These are phyloP conservation scores for Sporothrix sp. DNA, from an alignment of 2,329 filamentous ascomycete species.

Conservation along the genomic window DNA sequence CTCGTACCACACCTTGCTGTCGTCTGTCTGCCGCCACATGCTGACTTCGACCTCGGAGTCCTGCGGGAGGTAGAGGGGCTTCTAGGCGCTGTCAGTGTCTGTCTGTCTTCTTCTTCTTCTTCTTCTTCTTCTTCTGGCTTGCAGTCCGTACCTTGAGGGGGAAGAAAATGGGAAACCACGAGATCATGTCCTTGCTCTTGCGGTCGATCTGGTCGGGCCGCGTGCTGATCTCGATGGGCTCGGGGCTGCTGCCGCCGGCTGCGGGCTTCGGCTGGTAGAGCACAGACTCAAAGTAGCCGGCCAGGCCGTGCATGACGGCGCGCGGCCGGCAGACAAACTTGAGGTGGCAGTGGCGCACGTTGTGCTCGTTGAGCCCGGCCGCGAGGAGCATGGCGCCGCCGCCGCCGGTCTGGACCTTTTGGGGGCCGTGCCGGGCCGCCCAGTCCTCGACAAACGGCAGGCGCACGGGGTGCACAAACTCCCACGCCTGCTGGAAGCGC, in stretches of 20 bases:
- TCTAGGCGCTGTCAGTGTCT: constrained; percentile 37
- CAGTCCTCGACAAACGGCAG: constrained; percentile 25
- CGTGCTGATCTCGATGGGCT: constrained; percentile 76
- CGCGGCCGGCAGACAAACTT: constrained; percentile 69
- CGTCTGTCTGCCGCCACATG: constrained; percentile 95
- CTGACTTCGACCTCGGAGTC: constrained; percentile 78
- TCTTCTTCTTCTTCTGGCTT: too few relatives aligned
- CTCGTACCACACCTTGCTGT: constrained; percentile 96
- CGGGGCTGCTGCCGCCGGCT: constrained; percentile 26
- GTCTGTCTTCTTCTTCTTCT: too few relatives aligned
- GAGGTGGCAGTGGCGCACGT: constrained; percentile 67
- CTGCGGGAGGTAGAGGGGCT: constrained; percentile 75
- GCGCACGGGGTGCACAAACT: constrained; percentile 68
- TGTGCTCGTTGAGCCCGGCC: constrained; percentile 83
- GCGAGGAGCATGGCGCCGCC: constrained; percentile 65
- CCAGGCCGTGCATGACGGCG: constrained; percentile 82
- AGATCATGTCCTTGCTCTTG: constrained; percentile 97
- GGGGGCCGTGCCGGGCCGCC: constrained; percentile 40
- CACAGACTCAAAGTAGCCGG: constrained; percentile 94
- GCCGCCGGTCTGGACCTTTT: constrained; percentile 51
- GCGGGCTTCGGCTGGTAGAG: constrained; percentile 52
- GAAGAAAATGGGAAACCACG: constrained; percentile 98
- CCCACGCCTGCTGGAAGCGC: constrained; percentile 68
- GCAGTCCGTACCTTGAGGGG: constrained; percentile 80
- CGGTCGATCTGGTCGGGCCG: constrained; percentile 83